Evolutionary conservation across 23 red algal species (phyloP).

Genomic region (Chondrus crispus): DNA sequence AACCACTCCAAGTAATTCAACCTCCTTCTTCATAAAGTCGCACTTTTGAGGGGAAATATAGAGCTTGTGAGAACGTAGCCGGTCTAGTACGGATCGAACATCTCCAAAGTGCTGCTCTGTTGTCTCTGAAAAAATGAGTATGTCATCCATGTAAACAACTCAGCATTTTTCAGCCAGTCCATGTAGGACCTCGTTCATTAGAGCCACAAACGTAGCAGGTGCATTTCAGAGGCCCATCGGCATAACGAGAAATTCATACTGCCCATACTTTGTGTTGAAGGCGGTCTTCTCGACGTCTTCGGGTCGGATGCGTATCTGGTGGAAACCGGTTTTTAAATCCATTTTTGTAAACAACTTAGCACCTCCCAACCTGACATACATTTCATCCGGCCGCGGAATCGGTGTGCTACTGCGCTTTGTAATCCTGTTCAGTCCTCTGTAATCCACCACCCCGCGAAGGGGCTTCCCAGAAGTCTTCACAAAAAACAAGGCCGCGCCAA

Average conservation of each 20-base stretch:
- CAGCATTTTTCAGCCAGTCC: background rate
- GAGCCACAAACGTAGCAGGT: background rate
- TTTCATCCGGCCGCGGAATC: background rate
- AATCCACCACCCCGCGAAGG: background rate
- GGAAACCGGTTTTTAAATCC: background rate
- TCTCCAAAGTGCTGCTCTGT: background rate
- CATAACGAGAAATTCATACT: background rate
- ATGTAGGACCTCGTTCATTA: background rate
- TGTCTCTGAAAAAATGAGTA: background rate
- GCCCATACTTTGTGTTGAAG: background rate
- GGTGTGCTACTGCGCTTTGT: background rate
- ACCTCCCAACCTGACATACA: background rate
- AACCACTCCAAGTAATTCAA: background rate
- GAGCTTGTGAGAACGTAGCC: background rate
- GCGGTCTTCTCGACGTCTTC: background rate
- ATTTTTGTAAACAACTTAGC: background rate
- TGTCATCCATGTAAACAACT: conserved; percentile 2
- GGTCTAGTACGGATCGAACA: background rate
- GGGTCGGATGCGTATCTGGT: conserved; percentile 17
- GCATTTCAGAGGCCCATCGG: conserved; percentile 10
- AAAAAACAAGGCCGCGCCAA: background rate
- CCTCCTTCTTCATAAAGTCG: background rate
- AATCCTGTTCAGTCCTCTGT: background rate
- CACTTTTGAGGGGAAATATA: background rate
- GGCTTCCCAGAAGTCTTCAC: background rate